A percentile compares a stretch with the other conserved stretches of the same genome.
phyloP scores from a whole-genome alignment of 306 rosid species.

The Citrullus mucosospermus region DNA sequence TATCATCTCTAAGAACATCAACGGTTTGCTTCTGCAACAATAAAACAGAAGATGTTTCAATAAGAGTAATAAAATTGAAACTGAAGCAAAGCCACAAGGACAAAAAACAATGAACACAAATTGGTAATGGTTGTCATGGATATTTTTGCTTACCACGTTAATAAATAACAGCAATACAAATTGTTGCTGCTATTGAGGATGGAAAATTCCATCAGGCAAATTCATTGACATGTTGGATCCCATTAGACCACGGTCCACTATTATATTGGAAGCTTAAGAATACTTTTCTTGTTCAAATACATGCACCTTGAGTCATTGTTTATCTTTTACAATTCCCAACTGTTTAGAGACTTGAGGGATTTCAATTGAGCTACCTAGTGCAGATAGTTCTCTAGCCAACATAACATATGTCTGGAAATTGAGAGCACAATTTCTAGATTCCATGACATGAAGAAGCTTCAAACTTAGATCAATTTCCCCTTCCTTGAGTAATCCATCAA shows the following conservation, averaged over 20 bases:
- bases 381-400: constrained; percentile 23
- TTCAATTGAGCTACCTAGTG: constrained; percentile 6
- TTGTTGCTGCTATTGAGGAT: not conserved
- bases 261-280: not conserved
- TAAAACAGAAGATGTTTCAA: not conserved
- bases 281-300: not conserved
- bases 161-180: not conserved
- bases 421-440: constrained; percentile 17
- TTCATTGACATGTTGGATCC: not conserved
- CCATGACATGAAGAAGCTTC: constrained; percentile 28
- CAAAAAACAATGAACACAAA: not conserved
- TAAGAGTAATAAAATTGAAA: not conserved
- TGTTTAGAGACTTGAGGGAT: constrained; percentile 15
- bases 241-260: not conserved
- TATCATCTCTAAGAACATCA: not conserved
- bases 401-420: constrained; percentile 22
- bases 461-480: constrained; percentile 18
- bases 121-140: not conserved
- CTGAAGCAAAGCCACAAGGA: not conserved
- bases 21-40: not conserved
- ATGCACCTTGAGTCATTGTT: constrained; percentile 5
- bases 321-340: constrained; percentile 9
- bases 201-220: not conserved
- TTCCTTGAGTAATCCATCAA: constrained; percentile 32
- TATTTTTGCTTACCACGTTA: not conserved